Evolutionary conservation across 805 yeast species (phyloP).

Genomic region (Diddensiella santjacobensis): DNA sequence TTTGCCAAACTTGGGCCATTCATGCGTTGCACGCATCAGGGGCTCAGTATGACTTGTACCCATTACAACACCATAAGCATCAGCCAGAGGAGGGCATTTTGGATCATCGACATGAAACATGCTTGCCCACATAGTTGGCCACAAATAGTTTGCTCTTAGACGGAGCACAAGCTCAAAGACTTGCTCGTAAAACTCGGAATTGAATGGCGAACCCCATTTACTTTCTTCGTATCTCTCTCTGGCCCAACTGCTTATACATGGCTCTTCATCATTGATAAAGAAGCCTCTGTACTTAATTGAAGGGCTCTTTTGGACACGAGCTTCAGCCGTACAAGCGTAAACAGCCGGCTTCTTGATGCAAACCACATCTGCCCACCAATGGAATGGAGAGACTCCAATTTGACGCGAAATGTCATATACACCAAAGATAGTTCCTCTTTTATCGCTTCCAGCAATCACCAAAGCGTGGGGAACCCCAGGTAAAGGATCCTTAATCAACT

Average conservation of each 20-base stretch:
- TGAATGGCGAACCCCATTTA: constrained; percentile 14
- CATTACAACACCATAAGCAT: constrained; percentile 21
- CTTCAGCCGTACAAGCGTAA: constrained; percentile 5
- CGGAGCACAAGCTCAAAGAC: constrained; percentile 19
- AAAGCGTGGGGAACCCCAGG: constrained; percentile 12
- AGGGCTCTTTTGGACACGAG: constrained; percentile 12
- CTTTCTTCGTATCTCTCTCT: constrained; percentile 9
- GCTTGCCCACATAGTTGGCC: constrained; percentile 22
- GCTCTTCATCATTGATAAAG: constrained; percentile 19
- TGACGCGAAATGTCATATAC: constrained; percentile 17
- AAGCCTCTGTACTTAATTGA: constrained; percentile 19
- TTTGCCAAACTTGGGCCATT: constrained; percentile 19
- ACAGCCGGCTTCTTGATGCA: constrained; percentile 8
- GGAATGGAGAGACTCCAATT: constrained; percentile 20
- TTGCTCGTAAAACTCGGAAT: constrained; percentile 10
- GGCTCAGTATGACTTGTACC: constrained; percentile 22
- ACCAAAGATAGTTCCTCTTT: constrained; percentile 18
- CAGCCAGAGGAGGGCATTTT: constrained; percentile 14
- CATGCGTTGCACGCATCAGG: constrained; percentile 17
- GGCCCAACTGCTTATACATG: constrained; percentile 18
- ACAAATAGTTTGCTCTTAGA: constrained; percentile 15
- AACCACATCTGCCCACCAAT: constrained; percentile 18
- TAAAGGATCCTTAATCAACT: constrained; percentile 8
- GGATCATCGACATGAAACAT: constrained; percentile 19
- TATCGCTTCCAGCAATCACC: constrained; percentile 20